These are phyloP conservation scores for Neurospora sp. DNA, from an alignment of 495 filamentous ascomycete genomes.

Conservation along the genomic window DNA sequence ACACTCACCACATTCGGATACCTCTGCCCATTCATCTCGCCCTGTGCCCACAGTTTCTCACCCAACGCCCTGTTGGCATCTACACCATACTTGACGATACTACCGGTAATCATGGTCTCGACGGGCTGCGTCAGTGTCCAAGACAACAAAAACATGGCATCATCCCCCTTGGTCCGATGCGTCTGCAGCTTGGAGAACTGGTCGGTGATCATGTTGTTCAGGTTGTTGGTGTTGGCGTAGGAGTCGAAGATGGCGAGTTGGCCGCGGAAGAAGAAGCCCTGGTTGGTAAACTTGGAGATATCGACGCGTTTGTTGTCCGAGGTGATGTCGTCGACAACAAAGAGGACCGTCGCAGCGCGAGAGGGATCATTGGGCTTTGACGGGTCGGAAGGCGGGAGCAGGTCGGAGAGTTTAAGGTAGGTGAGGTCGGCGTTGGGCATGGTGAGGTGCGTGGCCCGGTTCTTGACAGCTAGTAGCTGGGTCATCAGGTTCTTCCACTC, in stretches of 20 bases:
- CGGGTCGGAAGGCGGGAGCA: neutral
- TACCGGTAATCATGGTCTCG: neutral
- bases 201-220: neutral
- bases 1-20: neutral
- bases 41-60: neutral
- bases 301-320: neutral
- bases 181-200: neutral
- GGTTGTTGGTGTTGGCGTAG: neutral
- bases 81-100: neutral
- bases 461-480: neutral
- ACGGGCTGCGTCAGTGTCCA: constrained; percentile 1
- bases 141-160: neutral
- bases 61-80: neutral
- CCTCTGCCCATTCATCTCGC: neutral
- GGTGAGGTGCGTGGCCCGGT: neutral
- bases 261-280: neutral
- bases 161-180: neutral
- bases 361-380: neutral
- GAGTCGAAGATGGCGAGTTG: neutral
- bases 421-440: neutral
- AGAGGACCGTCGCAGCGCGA: neutral
- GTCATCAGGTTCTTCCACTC: neutral
- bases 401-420: neutral
- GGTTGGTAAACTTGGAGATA: neutral
- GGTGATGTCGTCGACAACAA: neutral